Conservation (phyloP, 352 stramenopile genomes). For the Globisporangium carolinianum region DNA sequence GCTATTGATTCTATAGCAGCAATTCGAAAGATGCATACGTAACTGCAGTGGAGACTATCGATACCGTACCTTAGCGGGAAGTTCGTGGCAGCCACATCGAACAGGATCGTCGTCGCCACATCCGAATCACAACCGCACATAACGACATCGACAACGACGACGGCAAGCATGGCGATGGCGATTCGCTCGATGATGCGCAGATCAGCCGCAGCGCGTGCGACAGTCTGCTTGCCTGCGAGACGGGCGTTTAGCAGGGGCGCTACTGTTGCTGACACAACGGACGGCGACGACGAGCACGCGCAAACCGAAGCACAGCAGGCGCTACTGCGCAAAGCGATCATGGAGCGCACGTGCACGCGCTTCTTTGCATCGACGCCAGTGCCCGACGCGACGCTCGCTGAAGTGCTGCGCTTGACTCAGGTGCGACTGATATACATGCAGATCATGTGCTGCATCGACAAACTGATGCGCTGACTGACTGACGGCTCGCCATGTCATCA, state of each 20-base stretch:
- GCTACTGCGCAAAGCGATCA: background rate
- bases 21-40: background rate
- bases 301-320: background rate
- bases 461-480: constrained; percentile 36
- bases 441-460: background rate
- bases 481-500: constrained; percentile 4
- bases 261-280: background rate
- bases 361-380: background rate
- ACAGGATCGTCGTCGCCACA: background rate
- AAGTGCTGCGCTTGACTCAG: background rate
- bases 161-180: background rate
- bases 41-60: background rate
- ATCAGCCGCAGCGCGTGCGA: background rate
- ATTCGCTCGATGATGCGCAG: background rate
- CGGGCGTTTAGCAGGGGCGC: background rate
- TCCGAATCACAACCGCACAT: background rate
- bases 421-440: background rate
- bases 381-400: background rate
- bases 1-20: background rate
- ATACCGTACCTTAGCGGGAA: background rate
- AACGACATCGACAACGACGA: background rate
- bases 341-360: background rate
- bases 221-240: background rate
- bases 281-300: background rate
- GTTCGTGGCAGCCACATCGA: background rate